Evolutionary conservation across 257 asterid species (phyloP).

Genomic region (Nicotiana benthamiana): DNA sequence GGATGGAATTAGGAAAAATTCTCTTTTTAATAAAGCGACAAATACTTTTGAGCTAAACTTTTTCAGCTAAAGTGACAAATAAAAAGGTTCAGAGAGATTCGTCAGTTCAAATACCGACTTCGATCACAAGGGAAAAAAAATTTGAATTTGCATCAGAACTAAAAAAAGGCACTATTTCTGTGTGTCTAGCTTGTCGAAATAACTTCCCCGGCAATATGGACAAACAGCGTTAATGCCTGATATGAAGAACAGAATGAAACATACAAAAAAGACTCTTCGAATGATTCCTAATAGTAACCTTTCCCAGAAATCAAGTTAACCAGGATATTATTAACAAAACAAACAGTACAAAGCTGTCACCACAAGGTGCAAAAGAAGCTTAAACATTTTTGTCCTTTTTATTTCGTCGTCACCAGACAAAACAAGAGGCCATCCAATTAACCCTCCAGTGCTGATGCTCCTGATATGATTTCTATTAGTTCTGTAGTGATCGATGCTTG

Average conservation of each 20-base stretch:
- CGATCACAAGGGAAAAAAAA: neutral
- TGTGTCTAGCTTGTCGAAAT: neutral
- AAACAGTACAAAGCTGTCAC: neutral
- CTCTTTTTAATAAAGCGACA: neutral
- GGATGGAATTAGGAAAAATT: neutral
- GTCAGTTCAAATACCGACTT: neutral
- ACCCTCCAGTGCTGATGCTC: slow-evolving; percentile 83
- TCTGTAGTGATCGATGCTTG: slow-evolving; percentile 96
- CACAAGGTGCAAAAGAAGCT: neutral
- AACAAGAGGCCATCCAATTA: slow-evolving; percentile 17
- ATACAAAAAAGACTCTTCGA: neutral
- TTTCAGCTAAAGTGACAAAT: neutral
- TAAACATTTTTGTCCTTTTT: slow-evolving; percentile 4
- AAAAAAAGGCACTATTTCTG: no score
- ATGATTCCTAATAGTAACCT: neutral
- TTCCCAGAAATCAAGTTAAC: neutral
- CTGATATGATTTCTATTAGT: slow-evolving; percentile 77
- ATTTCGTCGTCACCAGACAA: slow-evolving; percentile 43
- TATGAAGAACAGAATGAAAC: neutral
- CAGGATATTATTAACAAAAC: neutral
- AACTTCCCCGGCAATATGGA: neutral
- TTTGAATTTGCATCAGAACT: neutral
- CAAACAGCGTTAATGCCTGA: neutral
- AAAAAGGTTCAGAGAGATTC: neutral
- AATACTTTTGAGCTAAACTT: neutral